Evolutionary conservation across 805 yeast species (phyloP).

Genomic region (Saccharomycopsis sp.): DNA sequence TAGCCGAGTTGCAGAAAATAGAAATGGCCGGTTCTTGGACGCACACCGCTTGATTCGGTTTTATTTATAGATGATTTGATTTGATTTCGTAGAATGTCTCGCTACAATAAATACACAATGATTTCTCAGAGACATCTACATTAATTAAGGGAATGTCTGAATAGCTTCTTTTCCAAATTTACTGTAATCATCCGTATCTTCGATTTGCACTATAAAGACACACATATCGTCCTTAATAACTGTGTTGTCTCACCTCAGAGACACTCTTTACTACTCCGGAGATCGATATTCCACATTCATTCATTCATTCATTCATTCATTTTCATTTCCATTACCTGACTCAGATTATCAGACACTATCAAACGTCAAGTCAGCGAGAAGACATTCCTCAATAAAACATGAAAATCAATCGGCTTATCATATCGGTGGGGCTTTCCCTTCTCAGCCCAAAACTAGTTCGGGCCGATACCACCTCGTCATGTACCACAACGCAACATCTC

Average conservation of each 20-base stretch:
- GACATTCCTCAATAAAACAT: background rate
- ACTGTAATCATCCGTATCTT: no score
- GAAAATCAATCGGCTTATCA: background rate
- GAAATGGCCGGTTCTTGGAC: background rate
- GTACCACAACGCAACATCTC: conserved; percentile 36
- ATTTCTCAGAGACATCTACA: background rate
- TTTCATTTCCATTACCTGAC: background rate
- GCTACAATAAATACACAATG: background rate
- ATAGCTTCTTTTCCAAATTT: no score
- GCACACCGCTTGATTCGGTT: background rate
- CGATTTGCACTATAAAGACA: background rate
- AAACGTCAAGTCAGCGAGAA: background rate
- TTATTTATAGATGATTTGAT: background rate
- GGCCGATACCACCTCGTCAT: background rate
- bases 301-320: background rate
- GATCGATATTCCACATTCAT: background rate
- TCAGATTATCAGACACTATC: background rate
- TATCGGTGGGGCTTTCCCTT: background rate
- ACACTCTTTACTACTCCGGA: background rate
- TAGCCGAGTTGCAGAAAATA: background rate
- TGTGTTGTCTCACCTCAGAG: background rate
- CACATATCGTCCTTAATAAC: background rate
- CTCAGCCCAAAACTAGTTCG: background rate
- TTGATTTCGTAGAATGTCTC: background rate
- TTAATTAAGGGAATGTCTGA: background rate